Conservation (phyloP, 2,329 filamentous ascomycete species). For the Pyrenochaeta sp. region DNA sequence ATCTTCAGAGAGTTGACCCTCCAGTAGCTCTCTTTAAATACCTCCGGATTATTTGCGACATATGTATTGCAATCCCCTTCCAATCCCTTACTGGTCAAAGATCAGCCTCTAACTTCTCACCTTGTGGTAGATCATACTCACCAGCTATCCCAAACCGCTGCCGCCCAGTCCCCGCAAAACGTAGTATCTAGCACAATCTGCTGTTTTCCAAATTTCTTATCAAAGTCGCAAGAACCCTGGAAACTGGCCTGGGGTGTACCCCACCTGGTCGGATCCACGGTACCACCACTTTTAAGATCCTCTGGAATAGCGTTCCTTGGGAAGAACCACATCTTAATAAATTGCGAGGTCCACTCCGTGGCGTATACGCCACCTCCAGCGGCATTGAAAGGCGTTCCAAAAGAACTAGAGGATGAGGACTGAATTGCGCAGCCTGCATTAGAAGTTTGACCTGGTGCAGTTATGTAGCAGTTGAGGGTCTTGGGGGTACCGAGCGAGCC, state of each 20-base stretch:
- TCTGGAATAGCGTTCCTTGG: constrained; percentile 67
- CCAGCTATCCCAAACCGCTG: constrained; percentile 12
- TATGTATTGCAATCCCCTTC: constrained; percentile 24
- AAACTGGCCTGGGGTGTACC: constrained; percentile 72
- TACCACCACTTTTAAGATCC: constrained; percentile 14
- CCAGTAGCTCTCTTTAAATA: constrained; percentile 48
- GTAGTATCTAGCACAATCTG: constrained; percentile 80
- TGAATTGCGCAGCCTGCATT: constrained; percentile 26
- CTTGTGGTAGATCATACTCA: background rate
- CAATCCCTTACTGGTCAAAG: constrained; percentile 57
- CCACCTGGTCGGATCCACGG: constrained; percentile 67
- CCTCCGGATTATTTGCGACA: constrained; percentile 27
- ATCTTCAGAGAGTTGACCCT: constrained; percentile 52
- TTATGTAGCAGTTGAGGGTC: constrained; percentile 29
- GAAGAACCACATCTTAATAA: constrained; percentile 84
- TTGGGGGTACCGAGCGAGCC: constrained; percentile 15
- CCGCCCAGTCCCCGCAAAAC: constrained; percentile 65
- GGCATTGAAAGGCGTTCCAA: constrained; percentile 37
- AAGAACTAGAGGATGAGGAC: constrained; percentile 12
- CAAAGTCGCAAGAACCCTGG: constrained; percentile 50
- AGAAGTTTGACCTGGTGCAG: constrained; percentile 18
- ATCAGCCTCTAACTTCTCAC: constrained; percentile 5
- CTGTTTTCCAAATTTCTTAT: constrained; percentile 52
- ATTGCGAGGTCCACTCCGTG: constrained; percentile 68
- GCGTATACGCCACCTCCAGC: constrained; percentile 51